These are phyloP conservation scores for Blepharisma stoltei DNA, from an alignment of 73 alveolate genomes.

Conservation along the genomic window DNA sequence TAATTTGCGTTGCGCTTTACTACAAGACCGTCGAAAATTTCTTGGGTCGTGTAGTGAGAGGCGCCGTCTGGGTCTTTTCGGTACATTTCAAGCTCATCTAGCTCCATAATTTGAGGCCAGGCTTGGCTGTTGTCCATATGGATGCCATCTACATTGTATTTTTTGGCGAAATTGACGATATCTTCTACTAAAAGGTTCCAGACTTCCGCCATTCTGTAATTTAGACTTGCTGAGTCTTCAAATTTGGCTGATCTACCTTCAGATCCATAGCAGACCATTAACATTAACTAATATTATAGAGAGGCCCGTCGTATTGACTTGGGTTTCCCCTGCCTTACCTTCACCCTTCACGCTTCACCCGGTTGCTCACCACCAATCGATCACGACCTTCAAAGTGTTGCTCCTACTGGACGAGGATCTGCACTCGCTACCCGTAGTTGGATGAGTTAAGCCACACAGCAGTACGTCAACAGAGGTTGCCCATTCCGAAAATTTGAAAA, in stretches of 20 bases:
- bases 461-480: no score
- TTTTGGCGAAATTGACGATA: slow-evolving; percentile 57
- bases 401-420: no score
- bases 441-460: no score
- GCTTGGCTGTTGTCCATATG: slow-evolving; percentile 96
- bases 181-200: slow-evolving; percentile 93
- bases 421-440: no score
- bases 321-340: no score
- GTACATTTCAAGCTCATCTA: slow-evolving; percentile 86
- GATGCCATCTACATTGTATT: slow-evolving; percentile 84
- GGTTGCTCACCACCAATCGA: no score
- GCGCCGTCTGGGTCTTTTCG: slow-evolving; percentile 95
- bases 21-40: slow-evolving; percentile 88
- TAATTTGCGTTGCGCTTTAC: slow-evolving; percentile 78
- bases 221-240: slow-evolving; percentile 81
- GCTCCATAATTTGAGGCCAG: slow-evolving; percentile 94
- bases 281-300: no score
- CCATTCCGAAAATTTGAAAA: no score
- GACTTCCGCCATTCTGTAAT: slow-evolving; percentile 88
- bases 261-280: slow-evolving; percentile 97
- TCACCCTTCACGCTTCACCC: no score
- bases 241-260: slow-evolving; percentile 87
- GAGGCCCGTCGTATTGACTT: no score
- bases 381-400: no score
- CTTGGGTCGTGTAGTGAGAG: slow-evolving; percentile 84